Percentiles rank a stretch among this genome's conserved stretches.
Conservation (phyloP, 345 rosid species). For the Trapa incisa region DNA sequence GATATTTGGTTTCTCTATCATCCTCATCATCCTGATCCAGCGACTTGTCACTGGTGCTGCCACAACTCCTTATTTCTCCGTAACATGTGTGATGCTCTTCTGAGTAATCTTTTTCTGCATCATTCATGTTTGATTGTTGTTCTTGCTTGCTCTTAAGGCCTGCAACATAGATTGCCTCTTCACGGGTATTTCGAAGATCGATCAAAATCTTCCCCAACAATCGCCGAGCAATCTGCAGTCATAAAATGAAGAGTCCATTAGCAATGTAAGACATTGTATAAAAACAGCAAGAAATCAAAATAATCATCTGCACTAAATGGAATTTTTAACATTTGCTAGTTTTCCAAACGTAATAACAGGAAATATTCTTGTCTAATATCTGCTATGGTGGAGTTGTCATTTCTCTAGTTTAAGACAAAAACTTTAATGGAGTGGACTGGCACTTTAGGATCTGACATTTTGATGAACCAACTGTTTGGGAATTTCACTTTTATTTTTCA, state of each 20-base stretch:
- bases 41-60: constrained; percentile 47
- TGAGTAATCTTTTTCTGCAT: constrained; percentile 38
- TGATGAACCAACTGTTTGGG: too few relatives aligned
- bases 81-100: constrained; percentile 37
- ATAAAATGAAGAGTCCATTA: not conserved
- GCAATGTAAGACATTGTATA: not conserved
- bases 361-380: too few relatives aligned
- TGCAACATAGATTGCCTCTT: constrained; percentile 91
- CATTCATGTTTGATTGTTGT: constrained; percentile 28
- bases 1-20: constrained; percentile 85
- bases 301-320: not conserved
- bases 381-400: not conserved
- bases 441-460: too few relatives aligned
- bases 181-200: constrained; percentile 92
- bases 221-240: constrained; percentile 75
- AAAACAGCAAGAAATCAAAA: not conserved
- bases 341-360: too few relatives aligned
- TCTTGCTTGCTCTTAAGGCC: constrained; percentile 71
- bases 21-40: constrained; percentile 82
- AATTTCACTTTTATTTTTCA: too few relatives aligned
- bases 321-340: too few relatives aligned
- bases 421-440: not conserved
- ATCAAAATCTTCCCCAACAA: constrained; percentile 92
- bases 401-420: not conserved
- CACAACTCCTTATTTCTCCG: constrained; percentile 55